Evolutionary conservation across 805 yeast species (phyloP), one percentile per base, ranked within the genome.

Genomic region (Wickerhamomyces chaumierensis): DNA sequence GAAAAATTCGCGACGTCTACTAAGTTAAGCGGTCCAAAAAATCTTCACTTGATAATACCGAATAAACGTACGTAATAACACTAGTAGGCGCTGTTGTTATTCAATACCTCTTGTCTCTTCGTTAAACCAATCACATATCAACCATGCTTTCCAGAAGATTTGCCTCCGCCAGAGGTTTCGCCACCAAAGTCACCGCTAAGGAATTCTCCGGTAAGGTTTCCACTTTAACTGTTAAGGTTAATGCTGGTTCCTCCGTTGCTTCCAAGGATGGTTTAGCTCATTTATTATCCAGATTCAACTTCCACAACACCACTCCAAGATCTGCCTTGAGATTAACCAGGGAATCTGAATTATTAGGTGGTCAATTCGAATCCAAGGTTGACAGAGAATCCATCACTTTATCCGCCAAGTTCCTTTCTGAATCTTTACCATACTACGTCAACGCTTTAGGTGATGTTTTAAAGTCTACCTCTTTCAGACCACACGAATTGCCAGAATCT

Each of bases 321-420:
- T 81, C 96, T 16, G 95, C 92, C 18, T 72, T 92, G 59, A 83
- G 97, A 69, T 71, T 88, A 56, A 82, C 87, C 57, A 83, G 98
- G 66, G 98, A 92, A 68, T 68, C 88, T 37, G 98, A 90, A 68
- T 75, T 92, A 48, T 71, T 90, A 48, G 97, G 98, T 50, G 97
- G 95, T 58, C 64, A 63, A 43, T 74, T 86, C 62, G 57, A 71
- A 36, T 68, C 94, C 34, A 53, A 57, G 41, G 79, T 86, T 51
- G 77, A 83, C 61, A 81, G 96, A 69, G 97, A 92, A 60, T 69
- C 80, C 53, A 74, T 92, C 47, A 75, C 83, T 45, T 73, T 90
- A 56, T 72, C 75, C 49, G 80, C 97, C 43, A 71, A 73, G 51
- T 92, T 92, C 69, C 73, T 90, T 63, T 78, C 79, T 59, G 84